Evolutionary conservation across 2,329 filamentous ascomycete genomes (phyloP), one percentile per base, ranked within the genome.

Genomic region (Salinomyces thailandicus): DNA sequence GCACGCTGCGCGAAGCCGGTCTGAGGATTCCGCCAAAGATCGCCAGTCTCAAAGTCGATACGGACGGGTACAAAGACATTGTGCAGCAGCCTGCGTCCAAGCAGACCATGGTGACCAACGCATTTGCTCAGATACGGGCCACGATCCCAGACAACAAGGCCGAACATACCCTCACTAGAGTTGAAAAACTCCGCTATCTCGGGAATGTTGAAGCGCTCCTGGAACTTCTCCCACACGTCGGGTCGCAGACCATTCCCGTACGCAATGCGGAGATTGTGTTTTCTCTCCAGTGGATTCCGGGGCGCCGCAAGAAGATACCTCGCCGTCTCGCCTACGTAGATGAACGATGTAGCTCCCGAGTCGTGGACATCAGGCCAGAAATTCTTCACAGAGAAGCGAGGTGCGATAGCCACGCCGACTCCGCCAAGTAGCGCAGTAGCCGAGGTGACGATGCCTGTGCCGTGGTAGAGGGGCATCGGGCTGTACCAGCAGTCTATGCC

Each of bases 391-490:
- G 75, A 81, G 62, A 86, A 87, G 53, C 71, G 73, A 35, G 71
- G 73, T 12, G 72, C 75, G 19, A 82, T 68, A 48, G 75, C 79
- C 20, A 78, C 58, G 0, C 76, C 77, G 12, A 70, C 45, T 2
- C 75, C 71, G 4, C 57, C 59, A 3, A 75, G 48, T 34, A 84
- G 59, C 28, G 69, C 65, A 5, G 64, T 66, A 17, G 80, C 72
- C 6, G 71, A 72, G 27, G 89, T 68, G 14, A 89, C 53, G 12
- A 72, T 72, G 4, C 81, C 81, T 0, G 82, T 85, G 9, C 80
- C 80, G 55, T 87, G 81, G 53, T 86, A 86, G 18, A 84, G 62
- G 0, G 74, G 81, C 80, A 86, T 85, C 53, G 79, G 81, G 51
- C 75, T 71, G 53, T 85, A 86, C 71, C 77, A 84, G 27, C 22